A percentile compares a stretch with the other conserved stretches of the same genome.
phyloP scores from a whole-genome alignment of 2,329 filamentous ascomycete genomes.

The Harringtonia aguacate region DNA sequence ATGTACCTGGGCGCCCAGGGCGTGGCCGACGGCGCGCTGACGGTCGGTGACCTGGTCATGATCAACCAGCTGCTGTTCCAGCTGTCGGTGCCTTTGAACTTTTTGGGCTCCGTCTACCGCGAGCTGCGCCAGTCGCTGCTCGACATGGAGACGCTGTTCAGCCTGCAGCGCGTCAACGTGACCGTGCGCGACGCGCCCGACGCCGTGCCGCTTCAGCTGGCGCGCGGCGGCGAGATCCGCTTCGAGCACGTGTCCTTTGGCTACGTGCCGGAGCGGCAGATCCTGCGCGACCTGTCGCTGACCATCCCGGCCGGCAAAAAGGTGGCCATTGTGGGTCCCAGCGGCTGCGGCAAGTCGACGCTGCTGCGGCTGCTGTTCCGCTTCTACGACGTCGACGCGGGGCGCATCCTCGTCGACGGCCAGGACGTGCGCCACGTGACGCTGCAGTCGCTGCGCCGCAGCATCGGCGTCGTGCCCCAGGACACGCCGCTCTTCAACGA shows the following conservation, averaged over 20 bases:
- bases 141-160: constrained; percentile 98
- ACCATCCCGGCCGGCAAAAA: constrained; percentile 95
- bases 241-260: constrained; percentile 95
- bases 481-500: constrained; percentile 97
- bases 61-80: constrained; percentile 99
- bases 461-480: constrained; percentile 93
- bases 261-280: constrained; percentile 78
- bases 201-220: constrained; percentile 62
- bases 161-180: constrained; percentile 91
- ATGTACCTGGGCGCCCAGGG: constrained; percentile 95
- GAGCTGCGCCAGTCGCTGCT: constrained; percentile 89
- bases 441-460: constrained; percentile 69
- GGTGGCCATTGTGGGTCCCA: constrained; percentile 88
- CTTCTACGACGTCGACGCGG: constrained; percentile 80
- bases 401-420: constrained; percentile 81
- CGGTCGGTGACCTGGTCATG: constrained; percentile 95
- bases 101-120: constrained; percentile 93
- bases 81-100: constrained; percentile 92
- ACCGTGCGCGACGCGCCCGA: constrained; percentile 67
- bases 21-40: constrained; percentile 69
- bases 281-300: constrained; percentile 72
- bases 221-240: constrained; percentile 73
- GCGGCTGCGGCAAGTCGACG: constrained; percentile 92
- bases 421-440: constrained; percentile 82
- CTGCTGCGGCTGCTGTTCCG: constrained; percentile 85